Evolutionary conservation across 2,329 filamentous ascomycete genomes (phyloP), one percentile per base, ranked within the genome.

Genomic region (Cladosporium sp.): DNA sequence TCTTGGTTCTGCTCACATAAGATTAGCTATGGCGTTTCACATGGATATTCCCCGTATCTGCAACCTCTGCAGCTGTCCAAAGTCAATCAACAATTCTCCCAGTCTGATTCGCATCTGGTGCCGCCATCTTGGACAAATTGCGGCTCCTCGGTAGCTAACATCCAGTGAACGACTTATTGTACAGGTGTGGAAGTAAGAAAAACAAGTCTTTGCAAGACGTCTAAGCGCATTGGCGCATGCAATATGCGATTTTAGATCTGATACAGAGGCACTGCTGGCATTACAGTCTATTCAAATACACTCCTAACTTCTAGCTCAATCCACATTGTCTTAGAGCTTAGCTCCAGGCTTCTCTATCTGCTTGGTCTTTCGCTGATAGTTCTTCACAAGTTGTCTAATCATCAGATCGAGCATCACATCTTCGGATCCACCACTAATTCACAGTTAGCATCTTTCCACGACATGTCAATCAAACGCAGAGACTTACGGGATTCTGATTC

Each of bases 391-490:
- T 75, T 92, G 90, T 15, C 90, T 79, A 2, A 92, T 84, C 1
- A 87, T 87, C 49, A 92, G 78, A 77, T 92, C 90, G 12, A 91
- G 79, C 79, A 92, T 82, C 1, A 92, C 89, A 74, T 92, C 90
- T 74, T 92, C 90, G 6, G 85, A 88, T 1, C 90, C 90, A 60
- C 90, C 90, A 0, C 72, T 74, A 38, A 54, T 24, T 26, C 14
- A 32, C n/a, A 32, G 61, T 71, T 36, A 73, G 69, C 54, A 64
- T 28, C 12, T 8, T 51, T 41, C 18, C 14, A n/a, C 36, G 44
- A 47, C 11, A n/a, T 36, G 28, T 32, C 26, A 4, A 58, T 4
- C 15, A 12, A 26, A 26, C 11, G 14, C 32, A 18, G 8, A 30
- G 18, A 72, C 70, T 71, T 58, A 72, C 68, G 74, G 75, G 51